Conservation (phyloP, 768 basidiomycete genomes). For the Chlorophyllum brunneum region DNA sequence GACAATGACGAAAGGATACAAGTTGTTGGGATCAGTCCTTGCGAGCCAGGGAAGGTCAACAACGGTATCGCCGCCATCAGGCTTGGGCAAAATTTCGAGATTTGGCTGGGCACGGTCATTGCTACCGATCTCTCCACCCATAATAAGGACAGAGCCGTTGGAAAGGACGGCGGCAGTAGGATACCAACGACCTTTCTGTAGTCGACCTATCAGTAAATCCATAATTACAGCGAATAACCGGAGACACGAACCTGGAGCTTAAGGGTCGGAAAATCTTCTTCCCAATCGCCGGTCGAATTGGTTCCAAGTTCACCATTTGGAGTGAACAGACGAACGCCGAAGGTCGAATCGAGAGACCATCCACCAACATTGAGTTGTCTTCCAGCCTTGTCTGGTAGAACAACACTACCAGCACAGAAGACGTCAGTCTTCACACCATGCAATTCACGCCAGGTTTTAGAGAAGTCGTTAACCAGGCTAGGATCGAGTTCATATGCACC, state of each 20-base stretch:
- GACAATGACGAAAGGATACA: constrained; percentile 75
- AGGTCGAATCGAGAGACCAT: constrained; percentile 70
- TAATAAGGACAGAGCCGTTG: constrained; percentile 70
- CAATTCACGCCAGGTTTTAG: constrained; percentile 70
- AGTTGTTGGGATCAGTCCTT: constrained; percentile 74
- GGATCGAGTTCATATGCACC: constrained; percentile 79
- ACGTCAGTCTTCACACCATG: constrained; percentile 67
- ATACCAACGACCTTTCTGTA: constrained; percentile 67
- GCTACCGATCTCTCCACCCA: constrained; percentile 72
- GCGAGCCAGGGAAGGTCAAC: constrained; percentile 61
- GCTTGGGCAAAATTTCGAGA: constrained; percentile 68
- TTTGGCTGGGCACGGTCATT: constrained; percentile 65
- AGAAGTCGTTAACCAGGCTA: constrained; percentile 45
- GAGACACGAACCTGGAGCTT: constrained; percentile 49
- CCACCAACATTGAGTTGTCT: constrained; percentile 66
- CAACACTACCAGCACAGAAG: constrained; percentile 72
- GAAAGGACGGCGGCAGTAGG: constrained; percentile 63
- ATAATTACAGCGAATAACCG: not conserved
- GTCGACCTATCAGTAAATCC: not conserved
- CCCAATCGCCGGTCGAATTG: constrained; percentile 77
- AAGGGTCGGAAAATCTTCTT: constrained; percentile 60
- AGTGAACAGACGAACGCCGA: constrained; percentile 67
- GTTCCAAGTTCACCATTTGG: constrained; percentile 66
- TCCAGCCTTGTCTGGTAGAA: constrained; percentile 71
- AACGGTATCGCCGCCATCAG: constrained; percentile 57